These are phyloP conservation scores for Angophora floribunda DNA, from an alignment of 345 rosid species.

Conservation along the genomic window DNA sequence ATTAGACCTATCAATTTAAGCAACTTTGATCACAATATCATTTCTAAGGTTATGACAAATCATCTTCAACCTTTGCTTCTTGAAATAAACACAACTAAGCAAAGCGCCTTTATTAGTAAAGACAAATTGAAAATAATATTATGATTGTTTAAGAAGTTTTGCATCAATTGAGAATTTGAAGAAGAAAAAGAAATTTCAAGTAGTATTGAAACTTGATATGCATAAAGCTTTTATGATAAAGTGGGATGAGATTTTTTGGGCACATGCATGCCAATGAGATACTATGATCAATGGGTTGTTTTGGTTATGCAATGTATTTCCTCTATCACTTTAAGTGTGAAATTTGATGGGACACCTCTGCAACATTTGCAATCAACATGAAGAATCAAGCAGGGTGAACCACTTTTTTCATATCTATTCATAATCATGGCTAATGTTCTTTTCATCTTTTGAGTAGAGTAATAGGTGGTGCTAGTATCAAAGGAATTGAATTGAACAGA, in stretches of 20 bases:
- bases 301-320: background rate
- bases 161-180: background rate
- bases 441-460: background rate
- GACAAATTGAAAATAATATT: background rate
- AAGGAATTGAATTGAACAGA: background rate
- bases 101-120: background rate
- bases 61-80: too few relatives aligned
- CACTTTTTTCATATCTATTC: background rate
- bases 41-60: background rate
- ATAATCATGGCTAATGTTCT: background rate
- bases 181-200: background rate
- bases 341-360: background rate
- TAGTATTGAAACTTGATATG: background rate
- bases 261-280: background rate
- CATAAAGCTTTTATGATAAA: background rate
- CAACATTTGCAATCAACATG: background rate
- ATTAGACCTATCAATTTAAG: background rate
- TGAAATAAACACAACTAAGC: background rate
- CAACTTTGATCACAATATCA: background rate
- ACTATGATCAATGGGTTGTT: background rate
- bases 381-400: background rate
- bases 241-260: background rate
- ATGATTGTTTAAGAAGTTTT: background rate
- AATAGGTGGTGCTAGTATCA: background rate
- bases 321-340: background rate